A percentile compares a stretch with the other conserved stretches of the same genome.
Evolutionary conservation across 108 stramenopile genomes (phyloP).

Genomic region (Nitzschia inconspicua): DNA sequence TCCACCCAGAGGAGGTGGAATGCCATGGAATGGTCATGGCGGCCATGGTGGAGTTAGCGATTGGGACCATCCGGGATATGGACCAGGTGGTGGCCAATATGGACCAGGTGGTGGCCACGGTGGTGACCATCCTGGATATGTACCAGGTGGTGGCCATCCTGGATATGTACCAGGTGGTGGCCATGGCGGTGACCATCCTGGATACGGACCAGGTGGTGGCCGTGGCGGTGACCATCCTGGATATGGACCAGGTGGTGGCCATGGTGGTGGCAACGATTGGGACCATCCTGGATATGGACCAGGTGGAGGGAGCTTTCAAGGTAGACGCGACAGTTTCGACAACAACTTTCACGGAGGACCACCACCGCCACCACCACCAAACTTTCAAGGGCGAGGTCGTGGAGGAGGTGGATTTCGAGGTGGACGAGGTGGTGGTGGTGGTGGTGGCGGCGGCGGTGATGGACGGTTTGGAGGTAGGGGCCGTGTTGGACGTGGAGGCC

Average conservation of each 20-base stretch:
- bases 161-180: neutral
- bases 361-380: slow-evolving; percentile 2
- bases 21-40: too few species aligned
- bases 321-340: neutral
- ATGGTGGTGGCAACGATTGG: neutral
- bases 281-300: too few species aligned
- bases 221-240: neutral
- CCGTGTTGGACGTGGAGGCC: slow-evolving; percentile 4
- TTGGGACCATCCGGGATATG: neutral
- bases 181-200: neutral
- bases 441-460: slow-evolving; percentile 15
- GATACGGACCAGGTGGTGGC: neutral
- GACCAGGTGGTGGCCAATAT: neutral
- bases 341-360: neutral
- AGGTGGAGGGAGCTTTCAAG: neutral
- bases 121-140: neutral
- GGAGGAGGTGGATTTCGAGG: slow-evolving; percentile 23
- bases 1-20: too few species aligned
- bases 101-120: neutral
- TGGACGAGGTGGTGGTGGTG: slow-evolving; percentile 10
- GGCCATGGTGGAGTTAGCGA: neutral
- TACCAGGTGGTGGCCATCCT: neutral
- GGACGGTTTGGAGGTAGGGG: slow-evolving; percentile 7
- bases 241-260: neutral
- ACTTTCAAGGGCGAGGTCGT: slow-evolving; percentile 5